Percentiles rank a stretch among this genome's conserved stretches.
These are phyloP conservation scores for Eucalyptus marginata DNA, from an alignment of 345 rosid genomes.

Conservation along the genomic window DNA sequence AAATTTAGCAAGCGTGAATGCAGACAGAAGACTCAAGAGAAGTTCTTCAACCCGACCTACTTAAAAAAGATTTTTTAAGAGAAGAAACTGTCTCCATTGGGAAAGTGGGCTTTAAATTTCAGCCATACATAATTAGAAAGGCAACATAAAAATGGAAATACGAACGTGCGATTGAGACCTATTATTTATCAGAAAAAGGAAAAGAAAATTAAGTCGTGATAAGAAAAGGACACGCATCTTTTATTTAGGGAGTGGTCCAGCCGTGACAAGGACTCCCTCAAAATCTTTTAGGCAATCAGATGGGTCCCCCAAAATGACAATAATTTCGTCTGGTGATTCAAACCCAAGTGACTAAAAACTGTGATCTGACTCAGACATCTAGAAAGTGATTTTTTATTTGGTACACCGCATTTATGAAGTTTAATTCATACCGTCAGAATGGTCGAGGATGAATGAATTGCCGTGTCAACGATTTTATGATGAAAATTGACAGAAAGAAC, in stretches of 20 bases:
- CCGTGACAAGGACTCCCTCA: neutral
- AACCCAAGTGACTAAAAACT: neutral
- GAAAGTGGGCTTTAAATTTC: neutral
- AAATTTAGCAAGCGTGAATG: neutral
- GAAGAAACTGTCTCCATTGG: neutral
- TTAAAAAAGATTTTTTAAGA: neutral
- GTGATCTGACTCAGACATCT: neutral
- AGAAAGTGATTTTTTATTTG: neutral
- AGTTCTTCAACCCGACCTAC: neutral
- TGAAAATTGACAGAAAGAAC: neutral
- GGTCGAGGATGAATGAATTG: neutral
- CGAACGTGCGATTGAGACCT: neutral
- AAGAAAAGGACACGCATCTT: neutral
- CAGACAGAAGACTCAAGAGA: neutral
- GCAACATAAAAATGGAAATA: neutral
- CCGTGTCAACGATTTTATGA: rapidly evolving
- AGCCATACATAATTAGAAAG: neutral
- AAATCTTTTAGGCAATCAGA: neutral
- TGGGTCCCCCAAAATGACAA: neutral
- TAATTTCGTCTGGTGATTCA: neutral
- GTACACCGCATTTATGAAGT: neutral
- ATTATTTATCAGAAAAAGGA: neutral
- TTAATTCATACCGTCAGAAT: neutral
- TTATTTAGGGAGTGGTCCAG: neutral
- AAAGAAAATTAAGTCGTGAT: neutral